Conservation (phyloP, 2,329 filamentous ascomycete genomes). For the Knoxdaviesia capensis region DNA sequence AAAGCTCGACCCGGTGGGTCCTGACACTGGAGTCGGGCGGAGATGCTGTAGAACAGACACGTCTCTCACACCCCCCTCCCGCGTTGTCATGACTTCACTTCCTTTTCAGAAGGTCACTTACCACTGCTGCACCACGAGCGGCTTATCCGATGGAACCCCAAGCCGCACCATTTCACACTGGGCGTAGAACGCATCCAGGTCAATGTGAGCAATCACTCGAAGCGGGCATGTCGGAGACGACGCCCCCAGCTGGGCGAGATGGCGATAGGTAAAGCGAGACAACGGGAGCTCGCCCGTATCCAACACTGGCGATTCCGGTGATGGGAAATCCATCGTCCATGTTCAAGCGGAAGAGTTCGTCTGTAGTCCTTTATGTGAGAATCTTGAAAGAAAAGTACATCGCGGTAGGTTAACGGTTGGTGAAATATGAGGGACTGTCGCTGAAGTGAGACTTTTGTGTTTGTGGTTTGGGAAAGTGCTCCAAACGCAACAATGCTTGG, state of each 20-base stretch:
- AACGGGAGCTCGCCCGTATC: slow-evolving; percentile 3
- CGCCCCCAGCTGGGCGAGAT: slow-evolving; percentile 56
- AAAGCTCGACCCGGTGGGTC: neutral
- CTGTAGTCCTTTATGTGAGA: no score
- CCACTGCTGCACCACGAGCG: slow-evolving; percentile 90
- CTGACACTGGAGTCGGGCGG: neutral
- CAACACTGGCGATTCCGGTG: no score
- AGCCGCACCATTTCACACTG: slow-evolving; percentile 91
- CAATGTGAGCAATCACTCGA: slow-evolving; percentile 75
- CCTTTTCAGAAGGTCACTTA: slow-evolving; percentile 13
- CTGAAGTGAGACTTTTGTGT: no score
- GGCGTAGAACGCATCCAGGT: slow-evolving; percentile 93
- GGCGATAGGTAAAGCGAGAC: slow-evolving; percentile 70
- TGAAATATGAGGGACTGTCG: no score
- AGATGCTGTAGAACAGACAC: neutral
- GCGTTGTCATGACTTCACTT: no score
- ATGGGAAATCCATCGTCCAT: no score
- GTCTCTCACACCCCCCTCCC: no score
- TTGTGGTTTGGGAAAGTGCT: no score
- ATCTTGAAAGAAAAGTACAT: no score
- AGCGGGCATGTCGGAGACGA: slow-evolving; percentile 57
- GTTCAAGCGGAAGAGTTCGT: no score
- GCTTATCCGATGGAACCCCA: slow-evolving; percentile 50
- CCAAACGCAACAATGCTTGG: no score
- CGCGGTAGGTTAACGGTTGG: no score